These are phyloP conservation scores for Rhododendron ferrugineum DNA, from an alignment of 148 eudicot genomes.

Conservation along the genomic window DNA sequence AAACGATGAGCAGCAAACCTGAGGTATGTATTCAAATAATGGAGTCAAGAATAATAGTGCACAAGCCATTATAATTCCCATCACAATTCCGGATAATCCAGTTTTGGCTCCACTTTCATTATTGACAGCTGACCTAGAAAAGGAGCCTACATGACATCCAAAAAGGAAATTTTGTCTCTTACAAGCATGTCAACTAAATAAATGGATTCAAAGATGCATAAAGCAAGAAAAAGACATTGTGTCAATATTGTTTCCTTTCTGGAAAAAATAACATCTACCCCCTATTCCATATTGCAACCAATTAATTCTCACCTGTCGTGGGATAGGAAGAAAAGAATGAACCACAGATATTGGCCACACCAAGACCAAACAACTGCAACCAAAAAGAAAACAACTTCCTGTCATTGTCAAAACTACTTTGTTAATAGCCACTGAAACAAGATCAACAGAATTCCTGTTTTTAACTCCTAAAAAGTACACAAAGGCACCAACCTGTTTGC, in stretches of 20 bases:
- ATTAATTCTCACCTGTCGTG: slow-evolving; percentile 63
- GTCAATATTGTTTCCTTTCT: not conserved
- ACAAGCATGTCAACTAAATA: slow-evolving; percentile 12
- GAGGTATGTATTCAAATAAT: slow-evolving; percentile 86
- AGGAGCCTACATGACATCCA: slow-evolving; percentile 56
- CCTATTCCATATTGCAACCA: not conserved
- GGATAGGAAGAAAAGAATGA: slow-evolving; percentile 92
- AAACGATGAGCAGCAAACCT: slow-evolving; percentile 41
- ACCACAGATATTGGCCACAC: slow-evolving; percentile 87
- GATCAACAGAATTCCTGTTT: not conserved
- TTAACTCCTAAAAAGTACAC: not conserved
- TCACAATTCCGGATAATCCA: slow-evolving; percentile 82
- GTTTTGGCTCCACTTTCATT: slow-evolving; percentile 99
- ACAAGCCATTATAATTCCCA: slow-evolving; percentile 79
- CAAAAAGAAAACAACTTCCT: not conserved
- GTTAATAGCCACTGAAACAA: not conserved
- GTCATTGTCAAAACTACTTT: not conserved
- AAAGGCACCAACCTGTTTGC: not conserved
- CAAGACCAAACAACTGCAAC: slow-evolving; percentile 92
- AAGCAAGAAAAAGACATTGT: not conserved
- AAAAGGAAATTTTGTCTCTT: not conserved
- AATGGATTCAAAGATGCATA: not conserved
- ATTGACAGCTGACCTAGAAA: slow-evolving; percentile 97
- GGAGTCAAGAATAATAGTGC: slow-evolving; percentile 86
- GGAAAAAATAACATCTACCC: not conserved